phyloP scores from a whole-genome alignment of 768 basidiomycete genomes.

The Mycena filopes region DNA sequence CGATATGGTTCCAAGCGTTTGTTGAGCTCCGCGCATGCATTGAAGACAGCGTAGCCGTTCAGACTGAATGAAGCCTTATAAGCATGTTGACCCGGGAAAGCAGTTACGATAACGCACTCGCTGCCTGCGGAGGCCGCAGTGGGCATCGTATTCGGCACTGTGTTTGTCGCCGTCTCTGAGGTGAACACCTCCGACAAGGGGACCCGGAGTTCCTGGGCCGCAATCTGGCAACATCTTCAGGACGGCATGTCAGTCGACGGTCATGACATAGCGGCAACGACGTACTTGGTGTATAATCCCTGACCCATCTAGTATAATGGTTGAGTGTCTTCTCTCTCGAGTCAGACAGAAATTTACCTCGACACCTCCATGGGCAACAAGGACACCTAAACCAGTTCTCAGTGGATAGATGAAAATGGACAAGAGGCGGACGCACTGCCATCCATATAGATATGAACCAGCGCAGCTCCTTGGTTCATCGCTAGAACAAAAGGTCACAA shows the following conservation, averaged over 20 bases:
- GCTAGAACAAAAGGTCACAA: slow-evolving; percentile 8
- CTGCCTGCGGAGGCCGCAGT: slow-evolving; percentile 33
- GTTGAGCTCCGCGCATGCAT: slow-evolving; percentile 34
- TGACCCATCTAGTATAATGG: slow-evolving; percentile 26
- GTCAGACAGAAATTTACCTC: slow-evolving; percentile 13
- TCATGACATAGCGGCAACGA: neutral
- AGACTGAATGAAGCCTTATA: slow-evolving; percentile 12
- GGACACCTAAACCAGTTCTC: slow-evolving; percentile 23
- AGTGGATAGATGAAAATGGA: neutral
- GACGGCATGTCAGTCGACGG: neutral
- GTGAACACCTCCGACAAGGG: slow-evolving; percentile 33
- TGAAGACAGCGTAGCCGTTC: slow-evolving; percentile 33
- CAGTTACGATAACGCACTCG: slow-evolving; percentile 13
- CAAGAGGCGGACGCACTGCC: slow-evolving; percentile 22
- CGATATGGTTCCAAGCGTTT: slow-evolving; percentile 33
- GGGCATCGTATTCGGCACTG: slow-evolving; percentile 30
- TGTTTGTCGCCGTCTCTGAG: slow-evolving; percentile 29
- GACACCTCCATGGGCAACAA: slow-evolving; percentile 33
- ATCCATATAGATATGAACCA: slow-evolving; percentile 35
- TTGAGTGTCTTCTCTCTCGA: neutral
- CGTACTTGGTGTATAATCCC: slow-evolving; percentile 35
- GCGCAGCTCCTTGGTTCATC: slow-evolving; percentile 31
- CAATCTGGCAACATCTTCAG: slow-evolving; percentile 35
- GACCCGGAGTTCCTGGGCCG: slow-evolving; percentile 32
- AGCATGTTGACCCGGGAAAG: neutral